phyloP scores from a whole-genome alignment of 345 rosid species.

The Mercurialis annua region DNA sequence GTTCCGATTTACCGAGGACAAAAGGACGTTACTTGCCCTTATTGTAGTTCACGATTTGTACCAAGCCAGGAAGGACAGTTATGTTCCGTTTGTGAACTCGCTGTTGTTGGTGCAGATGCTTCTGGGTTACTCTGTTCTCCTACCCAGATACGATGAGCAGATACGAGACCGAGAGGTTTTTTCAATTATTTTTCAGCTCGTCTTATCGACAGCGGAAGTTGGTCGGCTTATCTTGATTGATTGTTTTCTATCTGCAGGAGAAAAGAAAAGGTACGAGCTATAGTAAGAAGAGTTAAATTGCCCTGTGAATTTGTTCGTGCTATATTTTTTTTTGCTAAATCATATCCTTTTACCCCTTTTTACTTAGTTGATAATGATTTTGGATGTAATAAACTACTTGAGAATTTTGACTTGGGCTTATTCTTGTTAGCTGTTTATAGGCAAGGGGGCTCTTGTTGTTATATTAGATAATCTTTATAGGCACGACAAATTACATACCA shows the following conservation, averaged over 20 bases:
- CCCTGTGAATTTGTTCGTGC: slow-evolving; percentile 27
- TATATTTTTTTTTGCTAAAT: slow-evolving; percentile 2
- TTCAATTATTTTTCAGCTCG: slow-evolving; percentile 19
- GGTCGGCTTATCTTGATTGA: not conserved
- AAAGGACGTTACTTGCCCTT: slow-evolving; percentile 81
- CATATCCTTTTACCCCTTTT: slow-evolving; percentile 6
- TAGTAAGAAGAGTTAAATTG: slow-evolving; percentile 16
- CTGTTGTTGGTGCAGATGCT: slow-evolving; percentile 86
- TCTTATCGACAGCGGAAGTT: slow-evolving; percentile 13
- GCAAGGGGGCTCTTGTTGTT: slow-evolving; percentile 27
- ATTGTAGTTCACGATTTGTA: slow-evolving; percentile 75
- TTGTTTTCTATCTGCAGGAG: slow-evolving; percentile 17
- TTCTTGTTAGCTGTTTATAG: slow-evolving; percentile 37
- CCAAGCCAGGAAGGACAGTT: slow-evolving; percentile 67
- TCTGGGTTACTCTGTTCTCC: slow-evolving; percentile 89
- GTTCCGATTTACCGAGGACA: slow-evolving; percentile 93
- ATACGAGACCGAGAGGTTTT: not conserved
- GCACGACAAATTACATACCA: slow-evolving; percentile 24
- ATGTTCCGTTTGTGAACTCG: slow-evolving; percentile 77
- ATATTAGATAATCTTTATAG: slow-evolving; percentile 33
- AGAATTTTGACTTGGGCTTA: slow-evolving; percentile 37
- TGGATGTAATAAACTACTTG: slow-evolving; percentile 33
- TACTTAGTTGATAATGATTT: slow-evolving; percentile 30
- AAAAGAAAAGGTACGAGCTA: slow-evolving; percentile 24
- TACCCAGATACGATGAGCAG: slow-evolving; percentile 54